A percentile compares a stretch with the other conserved stretches of the same genome.
These are phyloP conservation scores for Decorospora gaudefroyi DNA, from an alignment of 2,329 filamentous ascomycete species.

Conservation along the genomic window DNA sequence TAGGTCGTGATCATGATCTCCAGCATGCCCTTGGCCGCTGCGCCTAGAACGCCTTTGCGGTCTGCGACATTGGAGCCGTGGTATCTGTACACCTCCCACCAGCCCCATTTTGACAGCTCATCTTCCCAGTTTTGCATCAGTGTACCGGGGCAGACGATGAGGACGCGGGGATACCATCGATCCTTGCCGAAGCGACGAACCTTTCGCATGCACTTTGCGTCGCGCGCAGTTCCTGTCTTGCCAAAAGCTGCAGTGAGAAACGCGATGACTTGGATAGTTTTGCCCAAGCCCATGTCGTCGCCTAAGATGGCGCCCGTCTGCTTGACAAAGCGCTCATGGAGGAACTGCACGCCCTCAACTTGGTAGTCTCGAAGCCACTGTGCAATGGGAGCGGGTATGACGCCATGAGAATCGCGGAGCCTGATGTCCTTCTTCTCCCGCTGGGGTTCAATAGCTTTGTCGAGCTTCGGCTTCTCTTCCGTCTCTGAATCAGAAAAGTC, in stretches of 20 bases:
- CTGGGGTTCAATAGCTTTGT: conserved; percentile 63
- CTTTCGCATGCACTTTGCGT: conserved; percentile 85
- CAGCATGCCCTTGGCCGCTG: conserved; percentile 73
- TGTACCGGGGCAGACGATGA: conserved; percentile 87
- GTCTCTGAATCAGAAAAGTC: conserved; percentile 74
- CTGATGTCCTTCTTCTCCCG: conserved; percentile 74
- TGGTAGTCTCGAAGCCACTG: conserved; percentile 94
- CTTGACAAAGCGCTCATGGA: conserved; percentile 87
- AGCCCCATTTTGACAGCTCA: conserved; percentile 88
- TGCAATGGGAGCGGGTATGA: conserved; percentile 86
- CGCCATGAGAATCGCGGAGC: conserved; percentile 73
- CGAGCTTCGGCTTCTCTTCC: conserved; percentile 72
- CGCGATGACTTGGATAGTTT: conserved; percentile 93
- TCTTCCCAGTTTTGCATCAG: conserved; percentile 90
- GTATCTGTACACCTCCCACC: conserved; percentile 86
- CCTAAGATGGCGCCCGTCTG: conserved; percentile 89
- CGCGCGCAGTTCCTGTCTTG: conserved; percentile 87
- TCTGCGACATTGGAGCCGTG: conserved; percentile 65
- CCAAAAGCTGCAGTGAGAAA: conserved; percentile 92
- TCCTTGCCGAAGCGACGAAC: conserved; percentile 64
- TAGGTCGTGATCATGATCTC: conserved; percentile 97
- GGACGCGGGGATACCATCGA: conserved; percentile 78
- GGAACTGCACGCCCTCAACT: conserved; percentile 78
- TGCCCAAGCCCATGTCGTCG: conserved; percentile 97
- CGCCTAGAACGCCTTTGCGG: conserved; percentile 71